Base-by-base conservation (phyloP, 257 asterid genomes). In the Solanum virginianum region DNA sequence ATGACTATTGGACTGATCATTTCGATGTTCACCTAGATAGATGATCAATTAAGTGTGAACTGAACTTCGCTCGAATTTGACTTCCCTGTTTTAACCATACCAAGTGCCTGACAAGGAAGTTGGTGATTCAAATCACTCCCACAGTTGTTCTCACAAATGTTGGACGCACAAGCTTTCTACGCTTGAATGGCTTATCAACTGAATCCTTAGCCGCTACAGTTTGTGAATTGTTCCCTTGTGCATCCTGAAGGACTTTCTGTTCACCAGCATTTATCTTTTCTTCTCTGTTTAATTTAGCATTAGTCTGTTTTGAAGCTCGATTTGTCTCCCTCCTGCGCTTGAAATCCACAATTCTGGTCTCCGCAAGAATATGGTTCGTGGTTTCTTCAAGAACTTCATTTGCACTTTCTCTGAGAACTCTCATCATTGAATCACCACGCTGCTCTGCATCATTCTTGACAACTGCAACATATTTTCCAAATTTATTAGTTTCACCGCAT, bases 141-240 rank as follows among this genome's bases (percentile, higher is more conserved):
- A 26, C 87, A 68, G 71, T 88, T 88, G 51, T 59, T 68, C 56
- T 86, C 87, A 54, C 83, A 69, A 92, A 94, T 51, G 82, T 85
- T 22, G 97, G 97, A 56, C 97, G 89, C 45, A 92, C 89, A 87
- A 94, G 89, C 89, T 86, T 94, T 85, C 82, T 90, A 81, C 93
- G 97, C 83, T 89, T 92, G 63, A 65, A 62, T 86, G 75, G 85
- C 83, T 88, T 83, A 82, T 80, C 84, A 51, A 43, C 60, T 77
- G 89, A 60, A 81, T 29, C 86, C 83, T 83, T 87, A 17, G 83
- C 89, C 80, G 85, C 89, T 83, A 57, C 89, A 81, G 56, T 68
- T 84, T 51, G 86, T 84, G 53, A 32, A 41, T 83, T 49, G 82
- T 26, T 77, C 26, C 39, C 82, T 51, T 8, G 82, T 51, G 63